phyloP scores from a whole-genome alignment of 495 filamentous ascomycete species.

The Extremus antarcticus region DNA sequence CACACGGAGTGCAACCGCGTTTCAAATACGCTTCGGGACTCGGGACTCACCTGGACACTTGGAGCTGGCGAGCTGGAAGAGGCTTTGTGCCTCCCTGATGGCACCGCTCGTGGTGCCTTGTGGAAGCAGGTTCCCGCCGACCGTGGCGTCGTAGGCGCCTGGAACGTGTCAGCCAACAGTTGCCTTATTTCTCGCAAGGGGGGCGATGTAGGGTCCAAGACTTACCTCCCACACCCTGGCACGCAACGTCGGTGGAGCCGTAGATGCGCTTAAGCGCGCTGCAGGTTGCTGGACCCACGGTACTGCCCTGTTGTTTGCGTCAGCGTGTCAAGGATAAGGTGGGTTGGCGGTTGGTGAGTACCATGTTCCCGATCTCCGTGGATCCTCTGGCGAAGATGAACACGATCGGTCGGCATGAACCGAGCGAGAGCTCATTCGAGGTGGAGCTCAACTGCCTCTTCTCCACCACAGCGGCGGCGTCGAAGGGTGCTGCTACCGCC shows the following conservation, averaged over 20 bases:
- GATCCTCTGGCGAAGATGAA: slow-evolving; percentile 31
- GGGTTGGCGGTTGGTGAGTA: neutral
- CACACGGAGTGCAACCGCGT: no score
- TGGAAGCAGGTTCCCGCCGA: neutral
- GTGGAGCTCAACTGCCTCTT: neutral
- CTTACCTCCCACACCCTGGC: slow-evolving; percentile 36
- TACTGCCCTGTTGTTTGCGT: slow-evolving; percentile 8
- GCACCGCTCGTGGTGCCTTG: slow-evolving; percentile 28
- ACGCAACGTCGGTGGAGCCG: slow-evolving; percentile 27
- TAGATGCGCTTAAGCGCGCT: slow-evolving; percentile 19
- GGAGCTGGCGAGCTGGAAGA: slow-evolving; percentile 20
- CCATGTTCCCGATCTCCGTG: slow-evolving; percentile 9
- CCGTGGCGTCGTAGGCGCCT: neutral
- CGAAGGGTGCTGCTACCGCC: neutral
- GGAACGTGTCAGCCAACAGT: neutral
- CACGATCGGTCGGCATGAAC: slow-evolving; percentile 19
- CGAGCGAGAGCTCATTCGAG: slow-evolving; percentile 5
- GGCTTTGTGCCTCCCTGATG: slow-evolving; percentile 32
- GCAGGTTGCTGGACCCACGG: slow-evolving; percentile 30
- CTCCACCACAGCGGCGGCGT: neutral
- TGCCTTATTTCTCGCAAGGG: neutral
- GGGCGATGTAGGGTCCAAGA: neutral
- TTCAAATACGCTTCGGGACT: no score
- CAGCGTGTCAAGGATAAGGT: slow-evolving; percentile 1
- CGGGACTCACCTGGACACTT: slow-evolving; percentile 13